Evolutionary conservation across 441 rosid genomes (phyloP).

Genomic region (Bocquillonia castaneifolia): DNA sequence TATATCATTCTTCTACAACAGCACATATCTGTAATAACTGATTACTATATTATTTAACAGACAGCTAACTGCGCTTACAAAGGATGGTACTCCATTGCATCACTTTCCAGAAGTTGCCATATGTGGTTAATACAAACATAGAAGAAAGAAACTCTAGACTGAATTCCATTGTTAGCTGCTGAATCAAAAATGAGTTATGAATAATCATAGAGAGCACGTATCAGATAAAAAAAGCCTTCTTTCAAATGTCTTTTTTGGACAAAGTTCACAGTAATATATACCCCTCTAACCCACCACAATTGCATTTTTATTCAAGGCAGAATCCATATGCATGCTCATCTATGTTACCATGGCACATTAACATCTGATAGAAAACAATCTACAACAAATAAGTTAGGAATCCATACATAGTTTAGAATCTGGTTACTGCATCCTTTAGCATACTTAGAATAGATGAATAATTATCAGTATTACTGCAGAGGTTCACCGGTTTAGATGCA

Average conservation of each 20-base stretch:
- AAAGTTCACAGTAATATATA: not conserved
- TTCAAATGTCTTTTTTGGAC: no score
- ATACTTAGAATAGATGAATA: not conserved
- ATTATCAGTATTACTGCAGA: not conserved
- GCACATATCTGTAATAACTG: not conserved
- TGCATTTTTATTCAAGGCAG: not conserved
- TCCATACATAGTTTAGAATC: not conserved
- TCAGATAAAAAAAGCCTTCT: not conserved
- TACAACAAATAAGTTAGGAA: not conserved
- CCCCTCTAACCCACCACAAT: not conserved
- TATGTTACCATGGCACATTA: not conserved
- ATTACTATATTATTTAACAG: not conserved
- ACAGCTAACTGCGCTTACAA: not conserved
- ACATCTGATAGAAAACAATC: not conserved
- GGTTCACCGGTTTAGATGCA: not conserved
- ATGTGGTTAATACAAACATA: not conserved
- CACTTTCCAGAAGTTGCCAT: not conserved
- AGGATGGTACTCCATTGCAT: not conserved
- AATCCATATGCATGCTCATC: not conserved
- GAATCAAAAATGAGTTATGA: not conserved
- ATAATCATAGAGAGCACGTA: not conserved
- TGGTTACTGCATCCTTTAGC: not conserved
- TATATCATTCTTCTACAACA: not conserved
- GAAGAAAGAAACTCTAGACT: not conserved
- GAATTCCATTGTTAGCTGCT: not conserved